Base-by-base conservation (phyloP, 192 early-diverging fungal species). In the Thamnidium elegans region DNA sequence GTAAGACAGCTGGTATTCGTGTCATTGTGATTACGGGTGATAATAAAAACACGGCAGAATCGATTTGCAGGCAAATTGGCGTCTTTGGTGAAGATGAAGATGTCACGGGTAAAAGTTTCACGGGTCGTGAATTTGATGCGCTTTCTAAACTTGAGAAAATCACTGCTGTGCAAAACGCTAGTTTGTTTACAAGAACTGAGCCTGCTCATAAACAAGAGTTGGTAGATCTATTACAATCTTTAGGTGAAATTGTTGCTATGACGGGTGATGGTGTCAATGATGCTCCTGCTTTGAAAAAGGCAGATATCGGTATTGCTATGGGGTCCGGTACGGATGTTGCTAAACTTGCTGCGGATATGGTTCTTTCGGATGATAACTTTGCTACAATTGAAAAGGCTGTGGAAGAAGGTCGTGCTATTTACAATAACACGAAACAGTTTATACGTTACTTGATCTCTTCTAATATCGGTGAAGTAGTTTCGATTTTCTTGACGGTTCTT, bases 21-120 rank as follows among this genome's bases (percentile, higher is more conserved):
- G 97, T 99, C 19, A 92, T 98, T 72, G 92, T 99, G n/a, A 95
- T 98, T 69, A 99, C 96, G 21, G 98, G 96, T 69, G 96, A 99
- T 80, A 92, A 95, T 79, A 91, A 93, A 78, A 90, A 92, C 73
- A 99, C 96, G 4, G 96, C 96, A 50, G 94, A 97, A 79, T 83
- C 91, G 61, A 95, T 99, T 67, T 96, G 94, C 74, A 89, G 91
- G 59, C 80, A 88, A 68, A 97, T 99, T 80, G 97, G 97, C 45
- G 89, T 99, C 0, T 93, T 99, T 66, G 83, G 72, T 9, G 69
- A 77, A 21, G 74, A 81, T 44, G 87, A 90, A 51, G 83, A 90
- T 68, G 58, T 90, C 39, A 70, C 65, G 30, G 83, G 84, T 43
- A 86, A 87, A 69, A 76, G 72, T 45, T 94, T 89, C 74, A 99